Evolutionary conservation across 192 early-diverging fungal species (phyloP).

Genomic region (Chytriomyces sp.): DNA sequence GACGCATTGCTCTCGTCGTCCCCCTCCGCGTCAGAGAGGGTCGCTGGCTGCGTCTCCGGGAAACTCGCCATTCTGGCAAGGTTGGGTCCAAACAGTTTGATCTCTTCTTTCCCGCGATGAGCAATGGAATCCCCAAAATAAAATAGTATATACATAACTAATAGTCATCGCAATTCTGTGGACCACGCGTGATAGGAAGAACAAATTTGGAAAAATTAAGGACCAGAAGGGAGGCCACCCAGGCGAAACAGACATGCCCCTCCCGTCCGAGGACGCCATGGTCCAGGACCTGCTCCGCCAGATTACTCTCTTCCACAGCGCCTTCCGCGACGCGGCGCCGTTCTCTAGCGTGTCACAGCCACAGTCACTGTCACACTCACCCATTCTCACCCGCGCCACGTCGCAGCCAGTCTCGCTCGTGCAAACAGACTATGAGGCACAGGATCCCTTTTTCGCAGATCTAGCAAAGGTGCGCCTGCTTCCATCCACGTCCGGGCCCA

Average conservation of each 20-base stretch:
- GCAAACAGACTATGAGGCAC: background rate
- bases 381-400: background rate
- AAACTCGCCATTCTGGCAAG: background rate
- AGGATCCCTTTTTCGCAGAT: conserved; percentile 7
- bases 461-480: conserved; percentile 2
- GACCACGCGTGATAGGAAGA: too few relatives aligned
- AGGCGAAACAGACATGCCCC: background rate
- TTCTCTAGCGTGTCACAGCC: too few relatives aligned
- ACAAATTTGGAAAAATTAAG: too few relatives aligned
- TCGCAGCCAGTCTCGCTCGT: background rate
- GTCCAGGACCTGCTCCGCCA: conserved; percentile 2
- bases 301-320: conserved; percentile 2
- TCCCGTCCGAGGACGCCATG: conserved; percentile 1
- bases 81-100: background rate
- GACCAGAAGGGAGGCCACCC: background rate
- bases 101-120: too few relatives aligned
- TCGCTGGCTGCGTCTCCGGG: too few relatives aligned
- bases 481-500: background rate
- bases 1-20: too few relatives aligned
- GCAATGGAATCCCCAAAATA: too few relatives aligned
- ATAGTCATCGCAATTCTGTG: too few relatives aligned
- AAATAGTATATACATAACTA: too few relatives aligned
- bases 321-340: background rate
- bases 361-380: background rate
- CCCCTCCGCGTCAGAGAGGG: too few relatives aligned